phyloP scores from a whole-genome alignment of 768 basidiomycete genomes.

The Mycena capillaripes region DNA sequence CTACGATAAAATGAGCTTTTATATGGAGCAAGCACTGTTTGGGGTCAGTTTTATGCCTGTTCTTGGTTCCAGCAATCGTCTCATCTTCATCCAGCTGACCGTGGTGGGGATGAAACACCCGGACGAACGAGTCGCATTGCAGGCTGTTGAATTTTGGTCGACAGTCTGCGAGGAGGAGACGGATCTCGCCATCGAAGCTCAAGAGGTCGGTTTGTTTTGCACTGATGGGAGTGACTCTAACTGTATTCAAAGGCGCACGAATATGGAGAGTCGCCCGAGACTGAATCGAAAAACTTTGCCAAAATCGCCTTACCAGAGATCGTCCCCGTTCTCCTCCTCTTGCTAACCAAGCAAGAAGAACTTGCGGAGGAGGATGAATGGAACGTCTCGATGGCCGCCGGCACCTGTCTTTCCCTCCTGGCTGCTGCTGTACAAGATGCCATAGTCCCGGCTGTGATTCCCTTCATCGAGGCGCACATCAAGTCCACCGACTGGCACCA shows the following conservation, averaged over 20 bases:
- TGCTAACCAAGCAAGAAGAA: constrained; percentile 94
- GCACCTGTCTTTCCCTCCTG: constrained; percentile 89
- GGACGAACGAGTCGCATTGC: constrained; percentile 92
- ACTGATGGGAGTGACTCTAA: constrained; percentile 14
- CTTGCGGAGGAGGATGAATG: constrained; percentile 99
- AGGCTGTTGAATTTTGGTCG: constrained; percentile 99
- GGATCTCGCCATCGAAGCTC: constrained; percentile 90
- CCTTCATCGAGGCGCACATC: constrained; percentile 98
- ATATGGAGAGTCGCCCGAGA: constrained; percentile 89
- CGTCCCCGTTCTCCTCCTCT: constrained; percentile 88
- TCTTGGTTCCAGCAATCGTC: constrained; percentile 8
- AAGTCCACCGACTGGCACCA: constrained; percentile 93
- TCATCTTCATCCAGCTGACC: constrained; percentile 73
- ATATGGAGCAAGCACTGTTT: constrained; percentile 99
- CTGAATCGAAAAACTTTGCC: constrained; percentile 92
- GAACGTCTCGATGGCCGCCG: constrained; percentile 98
- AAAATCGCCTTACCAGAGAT: constrained; percentile 96
- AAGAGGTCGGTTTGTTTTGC: constrained; percentile 72
- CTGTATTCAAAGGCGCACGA: constrained; percentile 76
- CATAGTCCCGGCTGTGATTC: constrained; percentile 94
- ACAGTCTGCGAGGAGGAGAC: constrained; percentile 99
- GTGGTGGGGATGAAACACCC: constrained; percentile 97
- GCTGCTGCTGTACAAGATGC: constrained; percentile 92
- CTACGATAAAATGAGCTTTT: constrained; percentile 99
- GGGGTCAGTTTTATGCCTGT: constrained; percentile 72